A percentile compares a stretch with the other conserved stretches of the same genome.
phyloP scores from a whole-genome alignment of 805 yeast genomes.

The Saccharomycopsis selenospora region DNA sequence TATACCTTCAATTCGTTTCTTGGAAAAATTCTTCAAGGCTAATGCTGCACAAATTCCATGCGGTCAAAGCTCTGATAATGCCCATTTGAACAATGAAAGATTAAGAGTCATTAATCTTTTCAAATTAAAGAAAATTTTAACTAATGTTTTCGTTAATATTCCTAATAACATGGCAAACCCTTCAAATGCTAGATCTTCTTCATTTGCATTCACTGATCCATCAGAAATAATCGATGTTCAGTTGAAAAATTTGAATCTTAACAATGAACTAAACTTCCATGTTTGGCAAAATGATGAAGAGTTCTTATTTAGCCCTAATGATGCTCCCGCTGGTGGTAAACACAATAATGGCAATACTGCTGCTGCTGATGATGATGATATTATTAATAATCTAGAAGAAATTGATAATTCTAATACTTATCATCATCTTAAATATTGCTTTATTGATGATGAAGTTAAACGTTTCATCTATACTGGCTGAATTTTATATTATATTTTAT shows the following conservation, averaged over 20 bases:
- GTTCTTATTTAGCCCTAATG: neutral
- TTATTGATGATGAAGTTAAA: neutral
- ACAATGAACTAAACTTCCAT: neutral
- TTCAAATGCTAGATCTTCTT: too few species aligned
- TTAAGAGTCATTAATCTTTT: conserved; percentile 70
- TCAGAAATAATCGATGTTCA: neutral
- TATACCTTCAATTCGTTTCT: conserved; percentile 78
- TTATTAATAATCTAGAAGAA: neutral
- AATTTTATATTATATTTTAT: too few species aligned
- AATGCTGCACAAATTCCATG: conserved; percentile 95
- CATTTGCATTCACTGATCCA: too few species aligned
- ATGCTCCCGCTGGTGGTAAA: neutral
- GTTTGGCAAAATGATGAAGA: neutral
- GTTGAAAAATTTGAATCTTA: neutral
- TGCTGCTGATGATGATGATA: neutral
- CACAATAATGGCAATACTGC: too few species aligned
- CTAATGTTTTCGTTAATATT: conserved; percentile 42
- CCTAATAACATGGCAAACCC: too few species aligned
- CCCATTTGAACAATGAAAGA: conserved; percentile 85
- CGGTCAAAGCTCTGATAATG: conserved; percentile 92
- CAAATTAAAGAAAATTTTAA: conserved; percentile 60
- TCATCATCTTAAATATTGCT: neutral
- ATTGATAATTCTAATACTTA: too few species aligned
- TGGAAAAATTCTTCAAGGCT: conserved; percentile 76
- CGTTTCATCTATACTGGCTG: neutral